These are phyloP conservation scores for Trichoderma sp. DNA, from an alignment of 2,329 filamentous ascomycete species.

Conservation along the genomic window DNA sequence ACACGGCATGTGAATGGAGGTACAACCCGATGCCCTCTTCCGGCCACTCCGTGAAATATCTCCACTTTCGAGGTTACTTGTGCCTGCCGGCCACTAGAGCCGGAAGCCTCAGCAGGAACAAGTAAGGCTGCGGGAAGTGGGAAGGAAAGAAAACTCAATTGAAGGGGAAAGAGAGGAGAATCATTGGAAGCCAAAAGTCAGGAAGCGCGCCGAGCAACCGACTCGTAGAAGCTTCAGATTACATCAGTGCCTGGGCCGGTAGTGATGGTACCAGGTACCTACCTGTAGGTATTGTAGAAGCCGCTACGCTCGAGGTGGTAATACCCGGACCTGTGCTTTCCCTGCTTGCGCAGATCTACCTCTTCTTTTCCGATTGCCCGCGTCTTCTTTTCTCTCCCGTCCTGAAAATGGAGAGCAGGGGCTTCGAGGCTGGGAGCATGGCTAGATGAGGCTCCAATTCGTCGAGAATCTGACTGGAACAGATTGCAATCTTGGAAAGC, in stretches of 20 bases:
- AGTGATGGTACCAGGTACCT: too few species aligned
- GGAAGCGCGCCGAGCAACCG: background rate
- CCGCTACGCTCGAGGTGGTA: too few species aligned
- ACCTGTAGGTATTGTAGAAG: too few species aligned
- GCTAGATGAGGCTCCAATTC: constrained; percentile 15
- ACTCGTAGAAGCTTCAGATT: background rate
- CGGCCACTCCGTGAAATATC: constrained; percentile 20
- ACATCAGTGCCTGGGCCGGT: too few species aligned
- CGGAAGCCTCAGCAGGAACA: constrained; percentile 1
- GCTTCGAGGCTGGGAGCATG: background rate
- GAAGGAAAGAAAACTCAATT: background rate
- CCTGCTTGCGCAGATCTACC: too few species aligned
- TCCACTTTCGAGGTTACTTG: background rate
- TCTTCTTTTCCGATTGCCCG: background rate
- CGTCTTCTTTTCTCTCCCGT: background rate
- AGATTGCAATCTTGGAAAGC: constrained; percentile 24
- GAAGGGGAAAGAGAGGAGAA: background rate
- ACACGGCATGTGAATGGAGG: constrained; percentile 14
- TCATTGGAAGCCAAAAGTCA: background rate
- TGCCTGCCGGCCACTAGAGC: background rate
- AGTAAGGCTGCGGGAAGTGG: constrained; percentile 4
- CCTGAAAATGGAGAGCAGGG: background rate
- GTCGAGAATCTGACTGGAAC: constrained; percentile 21
- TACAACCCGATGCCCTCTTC: constrained; percentile 6
- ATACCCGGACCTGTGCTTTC: too few species aligned